Conservation (phyloP, 257 asterid genomes). For the Craterostigma plantagineum region DNA sequence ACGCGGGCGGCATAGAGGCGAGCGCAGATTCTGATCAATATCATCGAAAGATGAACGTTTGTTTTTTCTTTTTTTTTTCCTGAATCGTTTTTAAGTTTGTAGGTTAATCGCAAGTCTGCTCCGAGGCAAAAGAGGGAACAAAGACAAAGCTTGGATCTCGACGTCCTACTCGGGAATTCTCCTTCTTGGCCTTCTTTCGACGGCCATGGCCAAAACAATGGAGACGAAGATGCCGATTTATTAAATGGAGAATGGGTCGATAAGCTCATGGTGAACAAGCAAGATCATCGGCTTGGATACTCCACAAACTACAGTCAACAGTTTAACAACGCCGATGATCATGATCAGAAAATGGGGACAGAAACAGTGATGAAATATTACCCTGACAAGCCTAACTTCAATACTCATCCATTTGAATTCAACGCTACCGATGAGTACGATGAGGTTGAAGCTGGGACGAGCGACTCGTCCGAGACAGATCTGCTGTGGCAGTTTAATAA, state of each 20-base stretch:
- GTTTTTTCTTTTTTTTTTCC: no score
- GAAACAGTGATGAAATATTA: conserved; percentile 24
- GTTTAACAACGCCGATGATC: conserved; percentile 21
- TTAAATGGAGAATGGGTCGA: conserved; percentile 79
- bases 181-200: conserved; percentile 57
- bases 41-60: no score
- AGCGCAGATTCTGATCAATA: not conserved
- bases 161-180: conserved; percentile 45
- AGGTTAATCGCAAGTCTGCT: conserved; percentile 21
- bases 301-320: not conserved
- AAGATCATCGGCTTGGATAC: conserved; percentile 12
- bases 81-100: no score
- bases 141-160: conserved; percentile 49
- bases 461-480: conserved; percentile 83
- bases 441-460: conserved; percentile 66
- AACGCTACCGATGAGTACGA: conserved; percentile 44
- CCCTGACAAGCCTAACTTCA: conserved; percentile 27
- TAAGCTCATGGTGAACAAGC: conserved; percentile 86
- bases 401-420: conserved; percentile 32
- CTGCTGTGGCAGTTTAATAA: conserved; percentile 71
- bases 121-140: conserved; percentile 45
- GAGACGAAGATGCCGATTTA: conserved; percentile 33
- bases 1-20: no score
- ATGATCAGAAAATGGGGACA: no score
- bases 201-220: no score